These are phyloP conservation scores for Calonectria pteridis DNA, from an alignment of 2,329 filamentous ascomycete species.

Conservation along the genomic window DNA sequence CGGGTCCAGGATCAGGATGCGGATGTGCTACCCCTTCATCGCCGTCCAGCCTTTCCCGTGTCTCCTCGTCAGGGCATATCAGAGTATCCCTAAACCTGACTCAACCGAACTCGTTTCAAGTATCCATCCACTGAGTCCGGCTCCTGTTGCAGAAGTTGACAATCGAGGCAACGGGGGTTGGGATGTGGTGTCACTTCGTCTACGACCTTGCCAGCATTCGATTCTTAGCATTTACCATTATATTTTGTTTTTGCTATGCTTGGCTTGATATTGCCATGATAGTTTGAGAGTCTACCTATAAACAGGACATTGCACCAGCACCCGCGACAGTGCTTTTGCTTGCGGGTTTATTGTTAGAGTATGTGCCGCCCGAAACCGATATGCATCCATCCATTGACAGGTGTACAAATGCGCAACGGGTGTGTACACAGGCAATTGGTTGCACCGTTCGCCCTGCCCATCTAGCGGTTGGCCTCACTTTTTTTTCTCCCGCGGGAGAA, in stretches of 20 bases:
- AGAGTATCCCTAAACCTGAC: constrained; percentile 9
- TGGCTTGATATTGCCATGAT: background rate
- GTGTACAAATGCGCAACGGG: constrained; percentile 16
- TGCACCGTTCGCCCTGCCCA: constrained; percentile 1
- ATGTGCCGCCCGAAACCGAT: background rate
- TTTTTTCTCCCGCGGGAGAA: background rate
- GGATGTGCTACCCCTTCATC: constrained; percentile 10
- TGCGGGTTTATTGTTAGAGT: background rate
- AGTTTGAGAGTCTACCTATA: constrained; percentile 19
- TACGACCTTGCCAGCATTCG: constrained; percentile 10
- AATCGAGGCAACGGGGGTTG: constrained; percentile 6
- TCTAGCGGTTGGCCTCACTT: constrained; percentile 25
- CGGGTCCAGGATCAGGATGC: constrained; percentile 7
- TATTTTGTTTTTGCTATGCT: background rate
- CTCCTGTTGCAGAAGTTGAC: constrained; percentile 24
- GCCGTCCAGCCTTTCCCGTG: constrained; percentile 7
- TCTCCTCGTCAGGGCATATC: constrained; percentile 17
- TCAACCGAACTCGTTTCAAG: constrained; percentile 27
- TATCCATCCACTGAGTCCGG: constrained; percentile 17
- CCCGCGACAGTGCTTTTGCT: background rate
- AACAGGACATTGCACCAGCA: constrained; percentile 12
- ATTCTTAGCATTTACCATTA: constrained; percentile 7
- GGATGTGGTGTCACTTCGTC: constrained; percentile 13
- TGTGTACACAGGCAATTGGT: constrained; percentile 13
- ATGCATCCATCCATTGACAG: constrained; percentile 3